Evolutionary conservation across 768 basidiomycete genomes (phyloP), one percentile per base, ranked within the genome.

Genomic region (Lentinula guzmanii): DNA sequence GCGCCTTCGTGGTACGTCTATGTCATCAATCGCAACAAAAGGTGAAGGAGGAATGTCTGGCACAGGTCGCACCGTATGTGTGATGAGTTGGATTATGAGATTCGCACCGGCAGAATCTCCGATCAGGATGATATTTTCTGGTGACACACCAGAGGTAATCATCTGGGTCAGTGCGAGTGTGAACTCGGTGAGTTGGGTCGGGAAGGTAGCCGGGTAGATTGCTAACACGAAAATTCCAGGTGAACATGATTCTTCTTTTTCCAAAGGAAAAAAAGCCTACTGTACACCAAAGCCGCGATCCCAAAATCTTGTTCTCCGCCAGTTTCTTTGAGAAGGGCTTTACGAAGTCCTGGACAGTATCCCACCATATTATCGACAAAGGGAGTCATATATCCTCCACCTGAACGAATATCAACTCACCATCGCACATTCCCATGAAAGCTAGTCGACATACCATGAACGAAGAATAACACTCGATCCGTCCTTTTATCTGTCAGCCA

Each of bases 61-160:
- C 18, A 68, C 59, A 10, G 75, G 74, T 45, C 73, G 73, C 1
- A 76, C 64, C 15, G 71, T 64, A 51, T 76, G 74, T n/a, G 66
- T 69, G 59, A 76, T 63, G 41, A 73, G 39, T 61, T 73, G 70
- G 5, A 71, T 59, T 34, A 70, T 61, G 43, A 75, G 65, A 43
- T 70, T 70, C 15, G 62, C 75, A n/a, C 75, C 75, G 1, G 75
- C 74, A 1, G 75, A 76, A 61, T 76, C 75, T 5, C 75, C 74
- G 2, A 66, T 64, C 37, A 76, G 61, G 28, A 70, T 68, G 39
- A 76, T 69, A 61, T 75, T 72, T 51, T 71, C 67, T 1, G 73
- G 72, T 41, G 67, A 58, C 55, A 72, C 68, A 28, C 74, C 75
- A 3, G 70, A 61, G 13, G 65, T 63, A 24, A 72, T 45, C 6